Conservation (phyloP, 2,329 filamentous ascomycete genomes). For the Didymellaceae sp. region DNA sequence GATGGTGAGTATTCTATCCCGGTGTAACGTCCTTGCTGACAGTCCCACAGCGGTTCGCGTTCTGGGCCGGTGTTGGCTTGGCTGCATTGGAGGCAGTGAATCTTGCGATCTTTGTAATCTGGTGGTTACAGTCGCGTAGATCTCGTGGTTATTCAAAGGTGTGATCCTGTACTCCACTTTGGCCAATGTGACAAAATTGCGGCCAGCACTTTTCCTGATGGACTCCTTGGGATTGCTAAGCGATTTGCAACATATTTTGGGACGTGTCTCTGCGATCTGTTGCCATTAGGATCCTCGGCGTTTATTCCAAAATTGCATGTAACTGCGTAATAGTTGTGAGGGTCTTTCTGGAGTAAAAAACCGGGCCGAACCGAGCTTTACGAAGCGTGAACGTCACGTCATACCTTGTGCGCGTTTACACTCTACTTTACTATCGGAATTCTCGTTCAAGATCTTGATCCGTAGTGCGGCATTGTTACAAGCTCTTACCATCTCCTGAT, state of each 20-base stretch:
- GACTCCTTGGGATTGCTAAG: too few species aligned
- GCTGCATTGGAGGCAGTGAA: constrained; percentile 26
- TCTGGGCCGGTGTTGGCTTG: constrained; percentile 27
- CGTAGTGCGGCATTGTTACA: too few species aligned
- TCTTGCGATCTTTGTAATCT: constrained; percentile 22
- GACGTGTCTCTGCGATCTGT: too few species aligned
- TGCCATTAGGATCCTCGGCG: too few species aligned
- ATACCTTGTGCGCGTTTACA: neutral
- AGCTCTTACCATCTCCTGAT: too few species aligned
- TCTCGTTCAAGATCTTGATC: too few species aligned
- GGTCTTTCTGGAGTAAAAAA: neutral
- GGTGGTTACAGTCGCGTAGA: constrained; percentile 20
- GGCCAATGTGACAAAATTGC: too few species aligned
- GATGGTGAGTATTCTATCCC: constrained; percentile 20
- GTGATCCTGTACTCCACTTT: neutral
- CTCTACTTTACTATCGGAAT: neutral
- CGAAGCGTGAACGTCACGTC: neutral
- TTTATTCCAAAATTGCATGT: too few species aligned
- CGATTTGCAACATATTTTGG: too few species aligned
- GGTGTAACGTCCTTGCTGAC: constrained; percentile 9
- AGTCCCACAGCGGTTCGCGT: constrained; percentile 18
- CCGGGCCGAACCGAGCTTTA: neutral
- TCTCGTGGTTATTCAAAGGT: constrained; percentile 24
- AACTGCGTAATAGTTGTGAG: neutral
- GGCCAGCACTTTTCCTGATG: too few species aligned